These are phyloP conservation scores for Eurotiales sp. DNA, from an alignment of 2,329 filamentous ascomycete genomes.

Conservation along the genomic window DNA sequence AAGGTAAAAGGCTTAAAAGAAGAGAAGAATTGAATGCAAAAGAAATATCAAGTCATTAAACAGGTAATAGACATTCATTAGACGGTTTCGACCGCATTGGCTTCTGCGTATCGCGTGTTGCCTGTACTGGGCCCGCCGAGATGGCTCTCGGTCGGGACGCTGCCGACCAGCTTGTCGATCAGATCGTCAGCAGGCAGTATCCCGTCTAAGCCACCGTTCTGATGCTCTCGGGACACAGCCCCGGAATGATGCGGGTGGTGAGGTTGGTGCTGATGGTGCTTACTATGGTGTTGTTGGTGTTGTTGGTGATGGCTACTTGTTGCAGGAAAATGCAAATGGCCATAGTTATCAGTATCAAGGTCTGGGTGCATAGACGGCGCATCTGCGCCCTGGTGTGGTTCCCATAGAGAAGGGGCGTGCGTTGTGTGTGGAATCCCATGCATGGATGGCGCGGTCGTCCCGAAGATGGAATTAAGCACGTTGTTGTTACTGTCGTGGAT, in stretches of 20 bases:
- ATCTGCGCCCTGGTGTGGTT: conserved; percentile 23
- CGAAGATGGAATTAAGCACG: conserved; percentile 32
- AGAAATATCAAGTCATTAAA: conserved; percentile 2
- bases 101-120: conserved; percentile 31
- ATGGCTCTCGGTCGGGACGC: conserved; percentile 28
- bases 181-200: conserved; percentile 33
- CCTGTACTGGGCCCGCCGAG: conserved; percentile 33
- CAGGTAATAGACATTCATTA: conserved; percentile 17
- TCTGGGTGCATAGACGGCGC: conserved; percentile 25
- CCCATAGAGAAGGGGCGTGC: conserved; percentile 27
- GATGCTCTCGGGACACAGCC: conserved; percentile 31
- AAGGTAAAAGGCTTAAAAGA: neutral
- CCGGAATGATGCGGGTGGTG: conserved; percentile 22
- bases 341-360: conserved; percentile 28
- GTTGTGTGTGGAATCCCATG: conserved; percentile 31
- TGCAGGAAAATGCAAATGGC: conserved; percentile 31
- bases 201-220: conserved; percentile 29
- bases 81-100: conserved; percentile 28
- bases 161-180: conserved; percentile 36
- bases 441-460: conserved; percentile 28
- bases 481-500: conserved; percentile 29
- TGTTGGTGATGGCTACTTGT: conserved; percentile 23
- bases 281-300: conserved; percentile 2
- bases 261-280: conserved; percentile 3
- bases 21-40: neutral